These are phyloP conservation scores for Macadamia tetraphylla DNA, from an alignment of 164 flowering plant species.

Conservation along the genomic window DNA sequence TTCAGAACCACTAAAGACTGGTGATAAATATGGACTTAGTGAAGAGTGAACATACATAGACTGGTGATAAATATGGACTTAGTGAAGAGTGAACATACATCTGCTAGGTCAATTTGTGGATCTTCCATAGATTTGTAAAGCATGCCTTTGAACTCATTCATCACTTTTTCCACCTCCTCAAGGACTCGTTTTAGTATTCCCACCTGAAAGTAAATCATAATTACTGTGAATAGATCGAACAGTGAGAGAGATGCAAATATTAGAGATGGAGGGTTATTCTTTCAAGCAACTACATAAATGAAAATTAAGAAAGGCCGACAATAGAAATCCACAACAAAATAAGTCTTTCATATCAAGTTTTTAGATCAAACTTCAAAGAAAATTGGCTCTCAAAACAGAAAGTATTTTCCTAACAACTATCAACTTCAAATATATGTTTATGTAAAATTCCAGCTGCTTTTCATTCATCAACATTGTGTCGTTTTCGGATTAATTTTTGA, in stretches of 20 bases:
- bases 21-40: conserved; percentile 1
- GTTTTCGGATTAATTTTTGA: no score
- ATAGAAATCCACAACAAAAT: no score
- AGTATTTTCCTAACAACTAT: no score
- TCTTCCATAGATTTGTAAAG: conserved; percentile 98
- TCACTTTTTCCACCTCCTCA: conserved; percentile 98
- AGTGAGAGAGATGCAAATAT: neutral
- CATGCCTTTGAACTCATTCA: conserved; percentile 89
- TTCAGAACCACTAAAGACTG: neutral
- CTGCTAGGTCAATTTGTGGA: conserved; percentile 78
- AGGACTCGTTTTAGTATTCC: conserved; percentile 95
- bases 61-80: neutral
- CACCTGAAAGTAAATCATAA: conserved; percentile 48
- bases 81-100: conserved; percentile 37
- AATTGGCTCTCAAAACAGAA: no score
- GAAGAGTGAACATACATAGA: conserved; percentile 36
- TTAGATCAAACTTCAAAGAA: no score
- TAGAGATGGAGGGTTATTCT: neutral
- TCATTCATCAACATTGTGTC: no score
- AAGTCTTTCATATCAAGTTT: no score
- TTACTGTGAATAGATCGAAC: neutral
- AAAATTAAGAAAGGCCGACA: neutral
- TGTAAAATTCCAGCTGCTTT: no score
- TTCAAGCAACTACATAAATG: conserved; percentile 1
- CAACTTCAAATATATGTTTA: no score